Percentiles rank a stretch among this genome's conserved stretches.
phyloP scores from a whole-genome alignment of 1,284 basidiomycete species.

The Quambalaria eucalypti region DNA sequence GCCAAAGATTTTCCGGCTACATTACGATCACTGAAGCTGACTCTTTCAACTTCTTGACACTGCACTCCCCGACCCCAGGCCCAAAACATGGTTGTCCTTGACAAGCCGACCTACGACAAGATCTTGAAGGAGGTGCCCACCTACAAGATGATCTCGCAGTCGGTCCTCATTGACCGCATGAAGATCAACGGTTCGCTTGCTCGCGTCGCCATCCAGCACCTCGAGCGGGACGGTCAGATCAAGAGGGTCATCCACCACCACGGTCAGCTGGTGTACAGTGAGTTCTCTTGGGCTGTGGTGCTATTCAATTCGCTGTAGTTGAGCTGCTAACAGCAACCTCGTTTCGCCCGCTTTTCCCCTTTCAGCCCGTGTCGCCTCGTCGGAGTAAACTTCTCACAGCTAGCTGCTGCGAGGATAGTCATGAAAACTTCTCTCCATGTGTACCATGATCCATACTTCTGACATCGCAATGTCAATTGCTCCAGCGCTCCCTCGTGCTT shows the following conservation, averaged over 20 bases:
- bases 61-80: constrained; percentile 30
- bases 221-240: constrained; percentile 91
- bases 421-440: too few relatives aligned
- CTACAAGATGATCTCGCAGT: constrained; percentile 96
- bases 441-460: too few relatives aligned
- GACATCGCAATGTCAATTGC: too few relatives aligned
- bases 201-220: constrained; percentile 80
- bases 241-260: constrained; percentile 95
- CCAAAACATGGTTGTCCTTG: constrained; percentile 73
- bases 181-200: constrained; percentile 94
- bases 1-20: neutral
- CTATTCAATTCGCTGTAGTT: too few relatives aligned
- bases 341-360: too few relatives aligned
- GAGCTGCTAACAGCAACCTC: too few relatives aligned
- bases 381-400: too few relatives aligned
- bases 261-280: constrained; percentile 78
- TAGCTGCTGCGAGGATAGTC: too few relatives aligned
- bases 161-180: constrained; percentile 80
- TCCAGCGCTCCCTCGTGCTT: too few relatives aligned
- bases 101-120: constrained; percentile 67
- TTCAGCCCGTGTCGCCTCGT: too few relatives aligned
- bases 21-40: neutral
- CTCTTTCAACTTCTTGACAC: too few relatives aligned
- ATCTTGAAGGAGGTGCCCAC: constrained; percentile 99
- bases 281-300: too few relatives aligned